Evolutionary conservation across 2,329 filamentous ascomycete species (phyloP).

Genomic region (Paraphoma sp.): DNA sequence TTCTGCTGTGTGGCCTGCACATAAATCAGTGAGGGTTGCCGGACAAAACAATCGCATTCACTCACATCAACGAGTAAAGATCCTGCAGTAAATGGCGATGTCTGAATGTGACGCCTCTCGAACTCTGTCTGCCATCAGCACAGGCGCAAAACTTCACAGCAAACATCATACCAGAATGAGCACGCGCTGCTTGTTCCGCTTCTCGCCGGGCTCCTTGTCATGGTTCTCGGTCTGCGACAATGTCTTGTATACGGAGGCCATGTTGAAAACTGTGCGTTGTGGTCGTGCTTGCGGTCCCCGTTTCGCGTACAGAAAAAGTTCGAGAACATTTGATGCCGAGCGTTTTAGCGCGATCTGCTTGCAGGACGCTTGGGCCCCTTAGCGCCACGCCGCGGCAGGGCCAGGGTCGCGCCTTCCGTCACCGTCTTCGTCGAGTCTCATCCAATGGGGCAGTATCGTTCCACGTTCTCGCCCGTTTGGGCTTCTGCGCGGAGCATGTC

Average conservation of each 20-base stretch:
- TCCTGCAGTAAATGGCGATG: slow-evolving; percentile 94
- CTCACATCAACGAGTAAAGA: slow-evolving; percentile 75
- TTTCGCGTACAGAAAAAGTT: slow-evolving; percentile 26
- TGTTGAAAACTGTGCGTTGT: slow-evolving; percentile 35
- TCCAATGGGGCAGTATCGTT: slow-evolving; percentile 24
- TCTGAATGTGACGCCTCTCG: slow-evolving; percentile 90
- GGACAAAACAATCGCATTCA: background rate
- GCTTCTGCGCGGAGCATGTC: background rate
- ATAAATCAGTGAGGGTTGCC: slow-evolving; percentile 9
- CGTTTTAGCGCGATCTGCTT: slow-evolving; percentile 20
- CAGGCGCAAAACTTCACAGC: slow-evolving; percentile 3
- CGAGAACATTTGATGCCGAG: slow-evolving; percentile 36
- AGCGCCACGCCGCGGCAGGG: slow-evolving; percentile 9
- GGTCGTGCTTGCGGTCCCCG: slow-evolving; percentile 16
- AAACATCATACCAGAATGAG: slow-evolving; percentile 68
- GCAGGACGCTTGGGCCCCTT: slow-evolving; percentile 14
- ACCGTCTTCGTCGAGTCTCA: slow-evolving; percentile 18
- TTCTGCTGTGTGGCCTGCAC: slow-evolving; percentile 76
- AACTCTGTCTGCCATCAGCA: slow-evolving; percentile 60
- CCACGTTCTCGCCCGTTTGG: slow-evolving; percentile 16
- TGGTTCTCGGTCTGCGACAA: slow-evolving; percentile 53
- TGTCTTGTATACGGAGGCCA: slow-evolving; percentile 65
- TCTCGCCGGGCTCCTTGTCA: slow-evolving; percentile 41
- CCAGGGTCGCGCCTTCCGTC: slow-evolving; percentile 32
- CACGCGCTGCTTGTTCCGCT: slow-evolving; percentile 66